phyloP scores from a whole-genome alignment of 1,284 basidiomycete species.

The Cryptococcus floricola region DNA sequence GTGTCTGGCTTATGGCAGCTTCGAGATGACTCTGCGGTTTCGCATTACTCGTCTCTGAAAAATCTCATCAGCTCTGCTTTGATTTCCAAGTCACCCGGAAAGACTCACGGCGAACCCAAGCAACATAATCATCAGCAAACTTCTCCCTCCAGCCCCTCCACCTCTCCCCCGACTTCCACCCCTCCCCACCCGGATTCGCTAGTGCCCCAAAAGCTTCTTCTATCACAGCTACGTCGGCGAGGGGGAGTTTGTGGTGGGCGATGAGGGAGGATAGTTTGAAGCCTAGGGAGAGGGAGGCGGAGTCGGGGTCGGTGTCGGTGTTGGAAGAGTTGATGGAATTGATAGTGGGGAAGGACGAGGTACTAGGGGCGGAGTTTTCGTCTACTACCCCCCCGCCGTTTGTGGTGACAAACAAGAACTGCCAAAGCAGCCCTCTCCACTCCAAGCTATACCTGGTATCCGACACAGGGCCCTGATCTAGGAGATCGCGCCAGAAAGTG shows the following conservation, averaged over 20 bases:
- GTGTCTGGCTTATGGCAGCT: slow-evolving; percentile 16
- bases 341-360: background rate
- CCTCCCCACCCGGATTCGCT: slow-evolving; percentile 4
- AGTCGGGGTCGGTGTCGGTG: background rate
- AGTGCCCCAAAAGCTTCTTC: slow-evolving; percentile 14
- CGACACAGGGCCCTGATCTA: too few species aligned
- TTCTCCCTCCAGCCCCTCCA: slow-evolving; percentile 8
- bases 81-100: background rate
- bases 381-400: background rate
- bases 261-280: background rate
- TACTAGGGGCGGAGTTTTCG: background rate
- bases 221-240: background rate
- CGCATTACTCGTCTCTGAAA: slow-evolving; percentile 2
- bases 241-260: background rate
- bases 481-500: background rate
- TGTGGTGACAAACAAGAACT: background rate
- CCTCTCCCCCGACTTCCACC: slow-evolving; percentile 1
- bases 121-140: background rate
- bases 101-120: slow-evolving; percentile 4
- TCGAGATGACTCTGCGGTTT: slow-evolving; percentile 15
- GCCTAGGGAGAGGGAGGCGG: background rate
- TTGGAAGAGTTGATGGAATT: slow-evolving; percentile 2
- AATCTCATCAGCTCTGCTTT: too few species aligned
- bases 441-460: too few species aligned
- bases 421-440: background rate